These are phyloP conservation scores for Phytophthora litchii DNA, from an alignment of 352 stramenopile genomes.

Conservation along the genomic window DNA sequence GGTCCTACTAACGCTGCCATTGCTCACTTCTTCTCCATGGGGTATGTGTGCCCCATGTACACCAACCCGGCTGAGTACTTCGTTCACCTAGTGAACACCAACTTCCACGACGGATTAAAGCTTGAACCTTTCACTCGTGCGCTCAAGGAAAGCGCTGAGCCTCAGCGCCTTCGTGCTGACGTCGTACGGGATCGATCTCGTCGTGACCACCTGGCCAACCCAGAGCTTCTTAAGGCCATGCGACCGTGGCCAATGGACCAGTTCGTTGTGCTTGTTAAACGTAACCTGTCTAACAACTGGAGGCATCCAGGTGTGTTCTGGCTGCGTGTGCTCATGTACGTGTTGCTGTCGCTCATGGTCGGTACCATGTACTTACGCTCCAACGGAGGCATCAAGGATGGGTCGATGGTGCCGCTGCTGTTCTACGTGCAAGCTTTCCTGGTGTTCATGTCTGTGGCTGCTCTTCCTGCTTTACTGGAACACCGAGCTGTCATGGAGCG, in stretches of 20 bases:
- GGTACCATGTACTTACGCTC: conserved; percentile 79
- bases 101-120: conserved; percentile 60
- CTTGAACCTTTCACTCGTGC: conserved; percentile 45
- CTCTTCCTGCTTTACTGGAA: conserved; percentile 86
- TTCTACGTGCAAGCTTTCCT: conserved; percentile 93
- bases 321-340: conserved; percentile 85
- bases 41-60: conserved; percentile 73
- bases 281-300: conserved; percentile 71
- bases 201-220: conserved; percentile 41
- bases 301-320: conserved; percentile 80
- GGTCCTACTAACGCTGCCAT: conserved; percentile 71
- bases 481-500: conserved; percentile 87
- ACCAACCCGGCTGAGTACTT: conserved; percentile 83
- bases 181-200: conserved; percentile 47
- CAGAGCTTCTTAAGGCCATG: conserved; percentile 50
- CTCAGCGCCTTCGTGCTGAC: conserved; percentile 41
- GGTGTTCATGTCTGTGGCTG: conserved; percentile 92
- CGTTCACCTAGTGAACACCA: conserved; percentile 67
- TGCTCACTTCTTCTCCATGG: conserved; percentile 61
- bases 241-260: conserved; percentile 58
- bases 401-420: conserved; percentile 66
- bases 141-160: conserved; percentile 45
- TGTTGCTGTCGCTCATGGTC: conserved; percentile 76
- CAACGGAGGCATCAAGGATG: conserved; percentile 38
- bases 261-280: conserved; percentile 66